Percentiles rank a stretch among this genome's conserved stretches.
phyloP scores from a whole-genome alignment of 2,329 filamentous ascomycete species.

The Bipolaris zeicola region DNA sequence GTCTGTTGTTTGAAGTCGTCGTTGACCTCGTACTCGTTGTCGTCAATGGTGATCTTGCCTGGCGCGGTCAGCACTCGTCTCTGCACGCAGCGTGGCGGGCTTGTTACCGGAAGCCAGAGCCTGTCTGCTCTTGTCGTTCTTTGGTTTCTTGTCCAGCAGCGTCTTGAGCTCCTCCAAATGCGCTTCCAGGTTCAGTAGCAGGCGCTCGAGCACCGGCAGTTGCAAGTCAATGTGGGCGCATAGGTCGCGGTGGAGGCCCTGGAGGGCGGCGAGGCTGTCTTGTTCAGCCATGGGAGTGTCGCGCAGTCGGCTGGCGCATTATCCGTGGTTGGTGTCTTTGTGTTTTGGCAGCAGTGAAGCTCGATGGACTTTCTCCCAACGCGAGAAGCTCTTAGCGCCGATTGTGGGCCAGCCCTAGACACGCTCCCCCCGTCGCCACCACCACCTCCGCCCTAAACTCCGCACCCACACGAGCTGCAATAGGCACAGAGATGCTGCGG shows the following conservation, averaged over 20 bases:
- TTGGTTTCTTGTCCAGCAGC: constrained; percentile 75
- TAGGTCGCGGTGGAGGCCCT: constrained; percentile 85
- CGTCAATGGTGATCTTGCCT: constrained; percentile 78
- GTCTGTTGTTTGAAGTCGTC: constrained; percentile 83
- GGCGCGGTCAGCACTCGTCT: constrained; percentile 21
- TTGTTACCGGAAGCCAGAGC: constrained; percentile 55
- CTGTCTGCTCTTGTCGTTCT: constrained; percentile 76
- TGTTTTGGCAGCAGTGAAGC: constrained; percentile 28
- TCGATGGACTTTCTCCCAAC: constrained; percentile 31
- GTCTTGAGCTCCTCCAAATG: constrained; percentile 70
- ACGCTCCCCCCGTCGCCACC: constrained; percentile 9
- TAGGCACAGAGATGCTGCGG: neutral
- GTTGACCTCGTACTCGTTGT: constrained; percentile 79
- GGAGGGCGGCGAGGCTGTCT: constrained; percentile 75
- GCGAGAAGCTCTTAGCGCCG: constrained; percentile 35
- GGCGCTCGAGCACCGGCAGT: constrained; percentile 71
- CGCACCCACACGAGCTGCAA: constrained; percentile 10
- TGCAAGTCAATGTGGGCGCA: constrained; percentile 74
- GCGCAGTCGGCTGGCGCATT: constrained; percentile 35
- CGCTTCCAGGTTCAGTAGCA: constrained; percentile 67
- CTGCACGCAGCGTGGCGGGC: neutral
- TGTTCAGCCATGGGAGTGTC: constrained; percentile 68
- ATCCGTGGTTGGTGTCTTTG: constrained; percentile 32
- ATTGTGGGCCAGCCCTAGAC: constrained; percentile 8
- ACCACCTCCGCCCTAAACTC: constrained; percentile 26